Base-by-base conservation (phyloP, 495 filamentous ascomycete species). In the Saxispiralis lemnorum region DNA sequence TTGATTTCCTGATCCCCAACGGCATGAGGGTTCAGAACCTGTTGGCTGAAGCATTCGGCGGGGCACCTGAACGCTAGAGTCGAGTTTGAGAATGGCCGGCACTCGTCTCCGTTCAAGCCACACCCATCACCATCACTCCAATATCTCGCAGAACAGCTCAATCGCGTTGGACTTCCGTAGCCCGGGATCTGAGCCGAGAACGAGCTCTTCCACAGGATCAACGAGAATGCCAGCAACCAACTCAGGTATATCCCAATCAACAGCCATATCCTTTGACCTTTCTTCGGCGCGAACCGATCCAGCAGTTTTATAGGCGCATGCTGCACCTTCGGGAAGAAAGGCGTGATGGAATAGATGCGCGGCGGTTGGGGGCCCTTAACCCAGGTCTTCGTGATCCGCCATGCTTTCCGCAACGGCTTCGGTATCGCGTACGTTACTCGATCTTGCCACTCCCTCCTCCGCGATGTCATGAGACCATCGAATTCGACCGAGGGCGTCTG, bases 101-200 rank as follows among this genome's bases (percentile, higher is more conserved):
- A 65, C 16, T 48, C 44, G 31, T 63, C 48, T 7, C 62, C 62
- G 48, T 65, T 63, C 1, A 63, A 24, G 2, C 62, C 62, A 44
- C 62, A 65, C 11, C 58, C 58, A 45, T 73, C 75, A 16, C 57
- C 57, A 14, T 40, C 61, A 44, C 63, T 69, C 72, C 72, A 76
- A 47, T 71, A 64, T 38, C 65, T 61, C 36, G 62, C 57, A 37
- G 58, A 58, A 58, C 72, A 76, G 16, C 63, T 61, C 19, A 75
- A 55, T 41, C 65, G 63, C 15, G 66, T 61, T 2, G 62, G 62
- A 3, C 48, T 45, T 3, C 59, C 61, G 44, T 63, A 51, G 12
- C 59, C 61, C 0, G 51, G 51, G 10, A 65, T 56, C 31, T 58
- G 55, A 7, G 48, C 49, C 1, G 62, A 48, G 47, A 61, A 63